Evolutionary conservation across 139 green algal genomes (phyloP).

Genomic region (Closterium sp.): DNA sequence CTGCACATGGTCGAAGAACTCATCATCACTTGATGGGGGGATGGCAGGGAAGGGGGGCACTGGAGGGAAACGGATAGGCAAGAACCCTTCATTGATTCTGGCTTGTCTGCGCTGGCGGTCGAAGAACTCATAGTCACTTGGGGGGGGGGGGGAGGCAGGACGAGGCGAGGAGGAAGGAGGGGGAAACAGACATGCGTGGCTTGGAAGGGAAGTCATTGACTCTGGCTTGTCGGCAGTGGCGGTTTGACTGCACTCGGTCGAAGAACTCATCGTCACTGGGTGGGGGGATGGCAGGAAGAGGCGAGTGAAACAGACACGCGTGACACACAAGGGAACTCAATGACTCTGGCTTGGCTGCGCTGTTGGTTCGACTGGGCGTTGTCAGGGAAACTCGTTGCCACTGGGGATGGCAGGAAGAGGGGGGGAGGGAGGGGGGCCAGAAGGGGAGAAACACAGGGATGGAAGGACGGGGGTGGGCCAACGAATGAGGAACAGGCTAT

Average conservation of each 20-base stretch:
- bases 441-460: too few species aligned
- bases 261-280: too few species aligned
- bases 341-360: too few species aligned
- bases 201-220: neutral
- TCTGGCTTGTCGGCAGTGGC: neutral
- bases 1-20: too few species aligned
- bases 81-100: neutral
- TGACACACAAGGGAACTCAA: too few species aligned
- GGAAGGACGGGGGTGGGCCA: too few species aligned
- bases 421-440: neutral
- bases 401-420: neutral
- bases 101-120: conserved; percentile 15
- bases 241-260: neutral
- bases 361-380: too few species aligned
- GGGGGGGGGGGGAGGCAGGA: neutral
- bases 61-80: neutral
- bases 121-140: conserved; percentile 55
- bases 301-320: too few species aligned
- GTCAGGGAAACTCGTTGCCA: too few species aligned
- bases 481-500: too few species aligned
- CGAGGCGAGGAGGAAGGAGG: neutral
- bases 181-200: neutral
- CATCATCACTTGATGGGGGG: too few species aligned
- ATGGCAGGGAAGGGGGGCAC: neutral
- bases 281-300: too few species aligned